phyloP scores from a whole-genome alignment of 306 rosid genomes.

The Styphnolobium japonicum region DNA sequence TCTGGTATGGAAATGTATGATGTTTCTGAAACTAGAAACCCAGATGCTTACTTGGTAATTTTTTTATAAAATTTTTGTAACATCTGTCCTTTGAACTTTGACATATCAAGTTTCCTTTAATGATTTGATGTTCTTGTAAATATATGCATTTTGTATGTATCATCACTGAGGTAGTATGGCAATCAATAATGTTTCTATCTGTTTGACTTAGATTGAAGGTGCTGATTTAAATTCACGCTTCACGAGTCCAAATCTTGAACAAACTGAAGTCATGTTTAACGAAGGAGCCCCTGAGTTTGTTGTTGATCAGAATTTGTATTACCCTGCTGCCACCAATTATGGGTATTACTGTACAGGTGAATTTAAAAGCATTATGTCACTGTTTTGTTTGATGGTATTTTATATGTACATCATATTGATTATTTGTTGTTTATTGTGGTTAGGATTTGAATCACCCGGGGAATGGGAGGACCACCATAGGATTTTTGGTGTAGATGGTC shows the following conservation, averaged over 20 bases:
- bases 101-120: background rate
- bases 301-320: constrained; percentile 80
- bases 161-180: background rate
- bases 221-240: constrained; percentile 54
- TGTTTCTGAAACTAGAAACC: constrained; percentile 48
- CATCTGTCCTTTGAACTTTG: background rate
- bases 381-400: constrained; percentile 12
- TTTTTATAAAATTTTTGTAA: background rate
- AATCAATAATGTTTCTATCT: constrained; percentile 1
- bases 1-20: constrained; percentile 61
- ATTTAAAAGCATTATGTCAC: background rate
- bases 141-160: background rate
- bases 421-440: constrained; percentile 7
- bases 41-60: constrained; percentile 58
- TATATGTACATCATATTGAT: background rate
- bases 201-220: constrained; percentile 58
- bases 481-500: constrained; percentile 82
- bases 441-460: constrained; percentile 84
- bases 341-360: constrained; percentile 94
- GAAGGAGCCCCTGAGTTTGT: constrained; percentile 83
- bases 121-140: background rate
- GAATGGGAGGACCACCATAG: constrained; percentile 92
- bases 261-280: constrained; percentile 63
- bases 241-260: constrained; percentile 54
- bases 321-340: constrained; percentile 88